Evolutionary conservation across 495 filamentous ascomycete genomes (phyloP), one percentile per base, ranked within the genome.

Genomic region (Articulospora tetracladia): DNA sequence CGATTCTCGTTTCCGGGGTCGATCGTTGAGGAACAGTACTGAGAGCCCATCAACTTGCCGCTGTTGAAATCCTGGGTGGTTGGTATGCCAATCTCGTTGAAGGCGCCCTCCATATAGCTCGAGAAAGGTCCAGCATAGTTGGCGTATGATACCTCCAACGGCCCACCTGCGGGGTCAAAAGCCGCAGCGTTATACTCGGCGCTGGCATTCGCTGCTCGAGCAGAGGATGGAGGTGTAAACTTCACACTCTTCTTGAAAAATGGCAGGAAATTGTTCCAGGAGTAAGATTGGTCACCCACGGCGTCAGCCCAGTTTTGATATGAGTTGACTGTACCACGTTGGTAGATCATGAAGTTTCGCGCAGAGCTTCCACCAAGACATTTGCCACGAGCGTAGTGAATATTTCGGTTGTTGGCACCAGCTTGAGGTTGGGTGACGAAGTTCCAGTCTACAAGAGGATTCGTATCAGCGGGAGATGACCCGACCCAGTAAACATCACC

Each of bases 201-300:
- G 0, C 78, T 78, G 0, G 76, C 74, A 63, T 82, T 85, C 19
- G 63, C 28, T 1, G 64, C 62, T 23, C 75, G 71, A 1, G 36
- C 54, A 8, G 20, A 44, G 28, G 82, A 70, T 0, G 84, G 85
- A 0, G 78, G 69, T 0, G 82, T 84, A 66, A 85, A 83, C 0
- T 74, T 59, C 0, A 75, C 55, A 49, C 75, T 80, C 47, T 79
- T 79, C 59, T 85, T 68, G 58, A 78, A 88, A 60, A 76, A 84
- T 0, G 81, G 81, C 0, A 84, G 69, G 0, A 83, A 57, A 7
- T 77, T 72, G 10, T 82, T 73, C 28, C 73, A 88, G 2, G 69
- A 70, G 61, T 82, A 90, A 54, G 71, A 77, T 1, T 74, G 51
- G 61, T 88, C 86, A 32, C 77, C 76, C 6, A 87, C 82, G 0